Evolutionary conservation across 306 rosid genomes (phyloP).

Genomic region (Trifolium fragiferum): DNA sequence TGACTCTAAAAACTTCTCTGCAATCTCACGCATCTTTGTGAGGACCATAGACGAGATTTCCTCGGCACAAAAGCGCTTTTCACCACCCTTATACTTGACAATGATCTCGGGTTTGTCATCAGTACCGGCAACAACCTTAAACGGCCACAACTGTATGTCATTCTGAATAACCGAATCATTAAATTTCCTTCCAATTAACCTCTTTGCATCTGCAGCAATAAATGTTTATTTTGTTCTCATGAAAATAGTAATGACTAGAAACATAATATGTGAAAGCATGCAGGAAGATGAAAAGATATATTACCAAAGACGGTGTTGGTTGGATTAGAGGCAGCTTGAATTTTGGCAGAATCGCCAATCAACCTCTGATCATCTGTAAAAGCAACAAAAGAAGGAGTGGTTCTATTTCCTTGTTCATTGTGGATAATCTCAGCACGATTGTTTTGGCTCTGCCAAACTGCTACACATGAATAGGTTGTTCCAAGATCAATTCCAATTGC

Average conservation of each 20-base stretch:
- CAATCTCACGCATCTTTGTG: constrained; percentile 57
- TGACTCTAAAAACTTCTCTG: constrained; percentile 38
- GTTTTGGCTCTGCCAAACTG: not conserved
- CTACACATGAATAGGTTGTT: not conserved
- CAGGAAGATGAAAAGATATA: not conserved
- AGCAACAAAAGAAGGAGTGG: not conserved
- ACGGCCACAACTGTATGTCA: not conserved
- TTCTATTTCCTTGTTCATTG: not conserved
- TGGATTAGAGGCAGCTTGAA: not conserved
- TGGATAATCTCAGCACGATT: not conserved
- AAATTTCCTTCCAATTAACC: not conserved
- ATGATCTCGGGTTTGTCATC: constrained; percentile 58
- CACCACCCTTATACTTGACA: constrained; percentile 49
- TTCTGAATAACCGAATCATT: not conserved
- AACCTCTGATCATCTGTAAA: not conserved
- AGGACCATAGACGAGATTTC: constrained; percentile 71
- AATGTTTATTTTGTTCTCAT: not conserved
- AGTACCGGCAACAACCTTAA: not conserved
- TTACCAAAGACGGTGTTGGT: not conserved
- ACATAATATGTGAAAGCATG: not conserved
- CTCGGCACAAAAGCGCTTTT: constrained; percentile 46
- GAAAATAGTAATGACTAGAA: not conserved
- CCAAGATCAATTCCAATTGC: constrained; percentile 1
- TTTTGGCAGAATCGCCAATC: not conserved
- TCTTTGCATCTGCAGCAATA: not conserved